Conservation (phyloP, 345 rosid species). For the Boechera divaricarpa region DNA sequence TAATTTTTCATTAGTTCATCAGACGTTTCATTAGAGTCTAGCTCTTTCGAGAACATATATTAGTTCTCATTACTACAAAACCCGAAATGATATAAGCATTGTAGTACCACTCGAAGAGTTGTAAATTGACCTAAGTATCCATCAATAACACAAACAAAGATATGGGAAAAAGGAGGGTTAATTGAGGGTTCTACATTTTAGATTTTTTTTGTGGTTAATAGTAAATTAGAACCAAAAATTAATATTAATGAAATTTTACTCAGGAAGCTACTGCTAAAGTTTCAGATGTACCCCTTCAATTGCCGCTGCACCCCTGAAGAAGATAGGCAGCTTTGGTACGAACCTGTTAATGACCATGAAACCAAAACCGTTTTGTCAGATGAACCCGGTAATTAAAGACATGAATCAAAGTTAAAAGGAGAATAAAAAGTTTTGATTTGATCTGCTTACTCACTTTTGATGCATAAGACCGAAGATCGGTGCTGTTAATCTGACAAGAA, state of each 20-base stretch:
- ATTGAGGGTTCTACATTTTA: not conserved
- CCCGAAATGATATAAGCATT: not conserved
- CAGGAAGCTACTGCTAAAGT: not conserved
- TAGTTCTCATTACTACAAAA: not conserved
- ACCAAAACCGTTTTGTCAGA: not conserved
- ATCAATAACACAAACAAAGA: not conserved
- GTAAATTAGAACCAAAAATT: slow-evolving; percentile 4
- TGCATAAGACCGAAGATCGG: slow-evolving; percentile 77
- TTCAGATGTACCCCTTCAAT: slow-evolving; percentile 26
- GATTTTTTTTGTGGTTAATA: slow-evolving; percentile 6
- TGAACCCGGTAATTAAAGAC: not conserved
- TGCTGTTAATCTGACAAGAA: slow-evolving; percentile 74
- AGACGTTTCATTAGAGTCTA: too few relatives aligned
- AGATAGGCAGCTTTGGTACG: slow-evolving; percentile 75
- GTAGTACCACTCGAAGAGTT: not conserved
- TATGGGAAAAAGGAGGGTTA: not conserved
- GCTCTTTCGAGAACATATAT: not conserved
- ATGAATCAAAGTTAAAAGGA: not conserved
- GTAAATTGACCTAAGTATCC: not conserved
- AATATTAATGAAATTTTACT: slow-evolving; percentile 1
- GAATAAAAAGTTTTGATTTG: slow-evolving; percentile 1
- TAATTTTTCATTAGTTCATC: too few relatives aligned
- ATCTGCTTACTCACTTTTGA: slow-evolving; percentile 58
- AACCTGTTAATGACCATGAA: slow-evolving; percentile 49
- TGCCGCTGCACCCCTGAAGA: slow-evolving; percentile 49